These are phyloP conservation scores for Barbatosphaeria neglecta DNA, from an alignment of 495 filamentous ascomycete species.

Conservation along the genomic window DNA sequence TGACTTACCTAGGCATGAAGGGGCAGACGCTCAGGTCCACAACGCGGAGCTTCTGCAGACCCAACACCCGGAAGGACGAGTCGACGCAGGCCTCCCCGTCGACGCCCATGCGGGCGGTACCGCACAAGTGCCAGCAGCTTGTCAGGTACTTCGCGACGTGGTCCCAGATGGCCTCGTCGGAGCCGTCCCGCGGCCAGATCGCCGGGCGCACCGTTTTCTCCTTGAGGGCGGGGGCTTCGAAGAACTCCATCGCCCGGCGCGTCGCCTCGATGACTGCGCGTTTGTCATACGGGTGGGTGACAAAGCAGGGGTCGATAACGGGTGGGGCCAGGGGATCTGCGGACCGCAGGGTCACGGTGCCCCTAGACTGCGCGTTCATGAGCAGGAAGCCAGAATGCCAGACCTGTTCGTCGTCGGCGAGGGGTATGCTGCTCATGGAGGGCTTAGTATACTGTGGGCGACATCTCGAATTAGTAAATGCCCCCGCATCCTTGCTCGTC, in stretches of 20 bases:
- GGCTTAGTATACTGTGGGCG: slow-evolving; percentile 2
- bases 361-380: slow-evolving; percentile 28
- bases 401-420: slow-evolving; percentile 5
- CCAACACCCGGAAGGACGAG: slow-evolving; percentile 28
- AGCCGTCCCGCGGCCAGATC: slow-evolving; percentile 26
- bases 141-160: slow-evolving; percentile 17
- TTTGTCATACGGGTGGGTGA: slow-evolving; percentile 34
- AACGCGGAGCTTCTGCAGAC: slow-evolving; percentile 32
- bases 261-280: slow-evolving; percentile 32
- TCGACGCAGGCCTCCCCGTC: slow-evolving; percentile 32
- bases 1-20: slow-evolving; percentile 13
- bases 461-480: too few relatives aligned
- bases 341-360: slow-evolving; percentile 26
- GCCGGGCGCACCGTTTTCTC: slow-evolving; percentile 28
- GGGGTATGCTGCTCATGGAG: slow-evolving; percentile 3
- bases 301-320: slow-evolving; percentile 32
- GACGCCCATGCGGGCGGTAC: slow-evolving; percentile 30
- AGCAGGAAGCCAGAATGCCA: slow-evolving; percentile 5
- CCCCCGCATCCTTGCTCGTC: too few relatives aligned
- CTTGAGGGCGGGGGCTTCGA: slow-evolving; percentile 26
- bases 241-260: slow-evolving; percentile 21
- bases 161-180: slow-evolving; percentile 39
- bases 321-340: slow-evolving; percentile 17
- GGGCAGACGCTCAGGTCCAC: slow-evolving; percentile 43
- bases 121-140: slow-evolving; percentile 16